Conservation (phyloP, 768 basidiomycete genomes). For the Leccinum longicurvipes region DNA sequence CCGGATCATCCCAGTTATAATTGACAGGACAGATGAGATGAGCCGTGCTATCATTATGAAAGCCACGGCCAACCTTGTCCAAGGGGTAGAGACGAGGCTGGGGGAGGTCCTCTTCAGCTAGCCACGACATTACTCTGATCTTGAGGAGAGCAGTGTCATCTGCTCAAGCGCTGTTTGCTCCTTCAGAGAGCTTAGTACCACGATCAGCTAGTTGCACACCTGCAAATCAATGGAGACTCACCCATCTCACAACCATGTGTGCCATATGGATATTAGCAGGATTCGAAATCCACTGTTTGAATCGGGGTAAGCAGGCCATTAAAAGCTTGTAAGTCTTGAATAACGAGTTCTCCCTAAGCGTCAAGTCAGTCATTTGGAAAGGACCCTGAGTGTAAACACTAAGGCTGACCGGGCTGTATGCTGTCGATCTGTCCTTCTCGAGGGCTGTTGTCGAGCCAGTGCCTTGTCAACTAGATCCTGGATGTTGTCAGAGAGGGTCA, state of each 20-base stretch:
- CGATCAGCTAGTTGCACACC: neutral
- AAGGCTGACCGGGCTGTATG: neutral
- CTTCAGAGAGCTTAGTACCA: neutral
- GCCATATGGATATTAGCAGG: too few relatives aligned
- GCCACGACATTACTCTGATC: neutral
- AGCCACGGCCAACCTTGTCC: neutral
- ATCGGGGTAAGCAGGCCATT: too few relatives aligned
- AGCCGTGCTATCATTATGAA: neutral
- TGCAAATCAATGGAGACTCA: neutral
- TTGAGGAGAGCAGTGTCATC: neutral
- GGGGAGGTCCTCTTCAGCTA: neutral
- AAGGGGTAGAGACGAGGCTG: neutral
- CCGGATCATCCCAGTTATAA: neutral
- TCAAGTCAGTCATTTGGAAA: too few relatives aligned
- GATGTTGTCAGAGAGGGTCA: neutral
- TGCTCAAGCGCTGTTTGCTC: neutral
- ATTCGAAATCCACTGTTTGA: too few relatives aligned
- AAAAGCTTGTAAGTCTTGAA: too few relatives aligned
- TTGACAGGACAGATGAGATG: neutral
- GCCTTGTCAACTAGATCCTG: neutral
- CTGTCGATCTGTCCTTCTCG: neutral
- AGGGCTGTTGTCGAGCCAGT: too few relatives aligned
- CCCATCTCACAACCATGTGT: neutral
- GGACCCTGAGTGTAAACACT: too few relatives aligned
- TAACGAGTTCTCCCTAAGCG: too few relatives aligned